phyloP scores from a whole-genome alignment of 495 filamentous ascomycete species.

The Trichoderma virens region DNA sequence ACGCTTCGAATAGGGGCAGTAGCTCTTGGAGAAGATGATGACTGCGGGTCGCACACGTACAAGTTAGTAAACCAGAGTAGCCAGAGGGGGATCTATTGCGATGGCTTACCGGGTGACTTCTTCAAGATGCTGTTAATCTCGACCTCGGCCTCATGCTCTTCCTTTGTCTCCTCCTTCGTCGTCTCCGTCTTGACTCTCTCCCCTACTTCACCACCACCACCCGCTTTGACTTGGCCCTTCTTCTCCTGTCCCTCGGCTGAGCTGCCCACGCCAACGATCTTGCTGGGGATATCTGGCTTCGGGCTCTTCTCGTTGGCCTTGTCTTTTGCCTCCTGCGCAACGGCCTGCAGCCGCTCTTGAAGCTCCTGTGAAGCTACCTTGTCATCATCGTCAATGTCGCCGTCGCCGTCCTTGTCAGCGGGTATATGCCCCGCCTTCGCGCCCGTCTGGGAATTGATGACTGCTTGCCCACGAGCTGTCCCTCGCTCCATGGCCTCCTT shows the following conservation, averaged over 20 bases:
- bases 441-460: conserved; percentile 23
- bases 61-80: conserved; percentile 6
- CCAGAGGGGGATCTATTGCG: neutral
- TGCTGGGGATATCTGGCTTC: conserved; percentile 41
- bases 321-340: conserved; percentile 50
- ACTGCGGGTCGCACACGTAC: conserved; percentile 38
- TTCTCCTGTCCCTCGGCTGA: conserved; percentile 59
- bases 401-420: conserved; percentile 34
- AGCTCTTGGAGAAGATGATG: conserved; percentile 92
- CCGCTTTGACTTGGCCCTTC: conserved; percentile 20
- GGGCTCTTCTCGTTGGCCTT: conserved; percentile 45
- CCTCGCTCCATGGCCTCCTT: conserved; percentile 37
- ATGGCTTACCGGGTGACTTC: conserved; percentile 64
- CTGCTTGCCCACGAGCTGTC: conserved; percentile 23
- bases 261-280: conserved; percentile 42
- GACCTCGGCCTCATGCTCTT: conserved; percentile 48
- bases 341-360: conserved; percentile 37
- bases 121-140: conserved; percentile 73
- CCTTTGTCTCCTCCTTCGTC: conserved; percentile 37
- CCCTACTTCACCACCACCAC: conserved; percentile 21
- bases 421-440: conserved; percentile 20
- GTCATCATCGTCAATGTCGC: conserved; percentile 40
- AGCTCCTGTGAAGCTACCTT: conserved; percentile 31
- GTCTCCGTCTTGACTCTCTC: conserved; percentile 7
- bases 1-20: conserved; percentile 74